A percentile compares a stretch with the other conserved stretches of the same genome.
Evolutionary conservation across 768 basidiomycete species (phyloP).

Genomic region (Trametes meyenii): DNA sequence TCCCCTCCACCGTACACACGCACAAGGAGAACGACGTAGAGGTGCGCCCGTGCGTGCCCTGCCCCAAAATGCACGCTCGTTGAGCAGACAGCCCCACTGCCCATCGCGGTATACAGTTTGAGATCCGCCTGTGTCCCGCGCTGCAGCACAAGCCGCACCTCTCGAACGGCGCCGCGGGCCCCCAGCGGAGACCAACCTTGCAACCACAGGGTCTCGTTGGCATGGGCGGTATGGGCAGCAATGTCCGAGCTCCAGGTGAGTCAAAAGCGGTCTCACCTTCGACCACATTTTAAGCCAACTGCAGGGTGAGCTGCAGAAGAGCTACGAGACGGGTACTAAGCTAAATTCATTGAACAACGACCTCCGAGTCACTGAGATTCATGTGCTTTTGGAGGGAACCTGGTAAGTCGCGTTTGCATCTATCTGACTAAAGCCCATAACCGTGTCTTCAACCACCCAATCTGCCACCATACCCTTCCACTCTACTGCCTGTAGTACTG

Average conservation of each 20-base stretch:
- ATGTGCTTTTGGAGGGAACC: too few relatives aligned
- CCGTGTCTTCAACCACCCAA: too few relatives aligned
- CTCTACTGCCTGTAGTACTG: slow-evolving; percentile 61
- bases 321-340: slow-evolving; percentile 89
- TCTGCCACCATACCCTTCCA: too few relatives aligned
- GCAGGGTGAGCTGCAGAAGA: slow-evolving; percentile 94
- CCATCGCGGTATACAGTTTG: slow-evolving; percentile 56
- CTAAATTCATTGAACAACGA: slow-evolving; percentile 73
- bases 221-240: too few relatives aligned
- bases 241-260: too few relatives aligned
- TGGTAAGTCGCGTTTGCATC: too few relatives aligned
- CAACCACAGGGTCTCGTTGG: too few relatives aligned
- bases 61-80: neutral
- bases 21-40: slow-evolving; percentile 65
- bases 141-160: slow-evolving; percentile 73
- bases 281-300: too few relatives aligned
- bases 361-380: slow-evolving; percentile 91
- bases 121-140: slow-evolving; percentile 84
- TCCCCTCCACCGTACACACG: slow-evolving; percentile 67
- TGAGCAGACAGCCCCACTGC: too few relatives aligned
- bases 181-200: slow-evolving; percentile 57
- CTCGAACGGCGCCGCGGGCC: slow-evolving; percentile 40
- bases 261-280: too few relatives aligned
- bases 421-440: too few relatives aligned
- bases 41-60: slow-evolving; percentile 43